phyloP scores from a whole-genome alignment of 2,329 filamentous ascomycete species.

The Aspergillus sp. region DNA sequence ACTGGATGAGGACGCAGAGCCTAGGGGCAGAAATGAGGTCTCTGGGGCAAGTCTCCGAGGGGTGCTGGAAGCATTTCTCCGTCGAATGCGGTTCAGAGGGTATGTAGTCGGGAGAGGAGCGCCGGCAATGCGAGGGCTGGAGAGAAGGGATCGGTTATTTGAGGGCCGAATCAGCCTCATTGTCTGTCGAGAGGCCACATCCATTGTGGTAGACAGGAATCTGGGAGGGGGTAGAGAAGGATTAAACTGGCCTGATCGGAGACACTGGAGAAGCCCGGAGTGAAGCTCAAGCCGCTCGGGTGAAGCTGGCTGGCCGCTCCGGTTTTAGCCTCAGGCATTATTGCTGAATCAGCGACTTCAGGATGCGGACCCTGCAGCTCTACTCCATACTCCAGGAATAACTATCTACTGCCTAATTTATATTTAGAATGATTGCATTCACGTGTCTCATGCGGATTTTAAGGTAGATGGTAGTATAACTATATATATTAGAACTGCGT shows the following conservation, averaged over 20 bases:
- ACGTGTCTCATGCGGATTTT: too few species aligned
- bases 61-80: conserved; percentile 34
- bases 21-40: conserved; percentile 35
- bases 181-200: conserved; percentile 39
- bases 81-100: conserved; percentile 28
- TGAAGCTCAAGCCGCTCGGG: conserved; percentile 20
- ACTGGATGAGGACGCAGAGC: conserved; percentile 24
- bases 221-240: neutral
- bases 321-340: conserved; percentile 30
- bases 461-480: too few species aligned
- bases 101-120: conserved; percentile 21
- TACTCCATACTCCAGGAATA: neutral
- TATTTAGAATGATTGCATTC: too few species aligned
- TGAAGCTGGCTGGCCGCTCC: conserved; percentile 17
- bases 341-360: conserved; percentile 11
- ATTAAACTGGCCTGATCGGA: conserved; percentile 6
- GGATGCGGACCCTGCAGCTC: neutral
- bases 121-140: conserved; percentile 25
- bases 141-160: conserved; percentile 24
- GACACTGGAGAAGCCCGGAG: conserved; percentile 14
- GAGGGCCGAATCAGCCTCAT: conserved; percentile 35
- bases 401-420: neutral
- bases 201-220: conserved; percentile 32
- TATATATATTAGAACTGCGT: too few species aligned
- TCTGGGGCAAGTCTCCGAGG: conserved; percentile 33